Percentiles rank a stretch among this genome's conserved stretches.
These are phyloP conservation scores for Wilhelminamyces savonicus DNA, from an alignment of 805 yeast species.

Conservation along the genomic window DNA sequence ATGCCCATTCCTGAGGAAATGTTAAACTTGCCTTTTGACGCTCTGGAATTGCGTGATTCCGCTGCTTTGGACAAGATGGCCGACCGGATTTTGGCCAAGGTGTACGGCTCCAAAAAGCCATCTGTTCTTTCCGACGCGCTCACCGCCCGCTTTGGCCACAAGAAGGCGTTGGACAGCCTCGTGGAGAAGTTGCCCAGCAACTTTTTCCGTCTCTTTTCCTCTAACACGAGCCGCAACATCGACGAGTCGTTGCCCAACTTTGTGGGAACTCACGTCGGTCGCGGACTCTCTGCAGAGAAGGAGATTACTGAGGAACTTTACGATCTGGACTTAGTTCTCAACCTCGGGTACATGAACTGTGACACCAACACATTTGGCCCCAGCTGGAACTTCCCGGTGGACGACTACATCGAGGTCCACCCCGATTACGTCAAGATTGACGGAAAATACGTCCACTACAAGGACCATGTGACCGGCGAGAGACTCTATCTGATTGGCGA, in stretches of 20 bases:
- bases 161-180: slow-evolving; percentile 40
- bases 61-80: slow-evolving; percentile 15
- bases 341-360: slow-evolving; percentile 54
- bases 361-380: slow-evolving; percentile 27
- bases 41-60: slow-evolving; percentile 7
- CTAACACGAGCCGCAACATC: slow-evolving; percentile 66
- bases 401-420: slow-evolving; percentile 28
- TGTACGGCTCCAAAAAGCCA: slow-evolving; percentile 54
- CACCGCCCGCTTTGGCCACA: slow-evolving; percentile 53
- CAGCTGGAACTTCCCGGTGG: slow-evolving; percentile 13
- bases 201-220: slow-evolving; percentile 43
- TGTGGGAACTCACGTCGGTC: slow-evolving; percentile 71
- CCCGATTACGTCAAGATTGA: slow-evolving; percentile 37
- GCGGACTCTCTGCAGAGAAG: slow-evolving; percentile 31
- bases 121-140: slow-evolving; percentile 67
- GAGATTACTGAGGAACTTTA: slow-evolving; percentile 16
- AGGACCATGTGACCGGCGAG: slow-evolving; percentile 13
- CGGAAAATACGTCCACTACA: slow-evolving; percentile 17
- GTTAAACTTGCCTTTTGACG: slow-evolving; percentile 11
- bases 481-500: slow-evolving; percentile 24
- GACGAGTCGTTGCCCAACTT: slow-evolving; percentile 64
- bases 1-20: slow-evolving; percentile 14
- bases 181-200: slow-evolving; percentile 32
- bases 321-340: slow-evolving; percentile 62
- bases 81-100: slow-evolving; percentile 35